Base-by-base conservation (phyloP, 2,329 filamentous ascomycete species). In the Arthrobotrys megalospora region DNA sequence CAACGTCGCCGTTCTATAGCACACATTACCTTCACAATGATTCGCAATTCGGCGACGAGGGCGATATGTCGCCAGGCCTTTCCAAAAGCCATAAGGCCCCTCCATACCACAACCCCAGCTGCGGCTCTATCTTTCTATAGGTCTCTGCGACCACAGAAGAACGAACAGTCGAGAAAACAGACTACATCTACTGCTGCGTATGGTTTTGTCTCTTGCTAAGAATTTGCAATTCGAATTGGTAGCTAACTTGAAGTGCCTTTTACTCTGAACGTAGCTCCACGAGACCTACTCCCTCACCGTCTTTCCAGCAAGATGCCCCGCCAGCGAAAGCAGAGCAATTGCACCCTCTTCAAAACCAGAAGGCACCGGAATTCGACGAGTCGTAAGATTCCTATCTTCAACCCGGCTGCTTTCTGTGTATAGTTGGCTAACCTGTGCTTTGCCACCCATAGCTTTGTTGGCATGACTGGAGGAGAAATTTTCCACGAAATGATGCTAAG, bases 401-500 rank as follows among this genome's bases (percentile, higher is more conserved):
- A n/a, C 53, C 16, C 43, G 21, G 6, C 16, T 24, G 41, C 38
- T 76, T 62, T 38, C 16, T 68, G 36, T 63, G 67, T 67, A 60
- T 71, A 53, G 47, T 52, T 52, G 50, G 52, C 66, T 62, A 60
- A 71, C 45, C 67, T 7, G 11, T 58, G 48, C 47, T 60, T 63
- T n/a, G 21, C 11, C 43, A 36, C 41, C 50, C 11, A 24, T 16
- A 78, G 91, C 78, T 97, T 98, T 85, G 93, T 98, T 83, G 95
- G 95, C 80, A 95, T 94, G 88, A 97, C 90, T 62, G 95, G 96
- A 83, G 96, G 96, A 83, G 91, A 97, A 85, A 97, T 98, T 82
- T 97, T 98, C 86, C 94, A 98, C 85, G 95, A 98, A 86, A 98
- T 98, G 95, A 97, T 99, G 94, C 88, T 97, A 79, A 89, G 95